Percentiles rank a stretch among this genome's conserved stretches.
phyloP scores from a whole-genome alignment of 306 rosid genomes.

The Gynostemma pentaphyllum region DNA sequence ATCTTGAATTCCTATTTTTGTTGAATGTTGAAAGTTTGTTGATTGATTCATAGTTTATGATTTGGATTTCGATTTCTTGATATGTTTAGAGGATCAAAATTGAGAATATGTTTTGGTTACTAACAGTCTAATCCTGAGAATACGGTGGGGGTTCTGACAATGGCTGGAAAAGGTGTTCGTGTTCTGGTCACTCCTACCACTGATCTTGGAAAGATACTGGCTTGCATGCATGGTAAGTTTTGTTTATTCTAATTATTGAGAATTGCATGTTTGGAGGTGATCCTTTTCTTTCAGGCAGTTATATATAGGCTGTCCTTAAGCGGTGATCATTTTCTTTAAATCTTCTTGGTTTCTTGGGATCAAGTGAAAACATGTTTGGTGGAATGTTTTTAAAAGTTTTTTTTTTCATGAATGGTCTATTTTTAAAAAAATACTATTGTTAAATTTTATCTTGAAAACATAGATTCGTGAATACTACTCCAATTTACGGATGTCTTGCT shows the following conservation, averaged over 20 bases:
- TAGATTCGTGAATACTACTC: too few species aligned
- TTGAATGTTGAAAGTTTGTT: not conserved
- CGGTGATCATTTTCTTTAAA: not conserved
- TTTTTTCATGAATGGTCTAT: too few species aligned
- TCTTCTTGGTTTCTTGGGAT: not conserved
- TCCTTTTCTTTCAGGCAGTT: not conserved
- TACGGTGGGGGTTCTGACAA: constrained; percentile 85
- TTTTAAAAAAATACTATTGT: too few species aligned
- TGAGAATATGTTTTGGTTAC: not conserved
- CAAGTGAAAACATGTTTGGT: too few species aligned
- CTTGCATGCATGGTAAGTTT: constrained; percentile 82
- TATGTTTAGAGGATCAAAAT: not conserved
- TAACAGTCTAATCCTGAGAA: constrained; percentile 85
- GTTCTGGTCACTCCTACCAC: constrained; percentile 87
- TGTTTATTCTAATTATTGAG: not conserved
- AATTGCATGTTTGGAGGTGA: not conserved
- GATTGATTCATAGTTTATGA: not conserved
- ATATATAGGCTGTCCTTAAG: not conserved
- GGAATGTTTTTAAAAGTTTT: too few species aligned
- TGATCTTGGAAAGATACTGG: constrained; percentile 86
- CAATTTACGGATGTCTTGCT: too few species aligned
- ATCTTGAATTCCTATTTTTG: not conserved
- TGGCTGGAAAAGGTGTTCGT: constrained; percentile 90
- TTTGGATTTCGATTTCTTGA: not conserved
- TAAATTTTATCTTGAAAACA: too few species aligned